Conservation (phyloP, 371 early-diverging fungal genomes). For the Lichtheimia corymbifera region DNA sequence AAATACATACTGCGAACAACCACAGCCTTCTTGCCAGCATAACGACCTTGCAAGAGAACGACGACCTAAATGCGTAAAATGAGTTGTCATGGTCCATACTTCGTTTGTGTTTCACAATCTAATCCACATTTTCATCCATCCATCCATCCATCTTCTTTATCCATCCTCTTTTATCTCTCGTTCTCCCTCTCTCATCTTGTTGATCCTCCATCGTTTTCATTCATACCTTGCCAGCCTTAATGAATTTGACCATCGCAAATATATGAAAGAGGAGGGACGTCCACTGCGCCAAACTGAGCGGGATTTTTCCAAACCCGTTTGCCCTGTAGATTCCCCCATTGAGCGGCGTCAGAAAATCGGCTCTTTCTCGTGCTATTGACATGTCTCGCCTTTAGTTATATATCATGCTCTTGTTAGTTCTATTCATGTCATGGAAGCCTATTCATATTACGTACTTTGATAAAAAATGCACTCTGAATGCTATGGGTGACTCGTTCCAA, state of each 20-base stretch:
- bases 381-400: too few relatives aligned
- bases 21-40: constrained; percentile 99
- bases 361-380: too few relatives aligned
- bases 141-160: constrained; percentile 2
- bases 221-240: constrained; percentile 72
- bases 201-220: background rate
- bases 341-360: too few relatives aligned
- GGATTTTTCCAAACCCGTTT: too few relatives aligned
- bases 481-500: too few relatives aligned
- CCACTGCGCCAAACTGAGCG: background rate
- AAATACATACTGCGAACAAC: constrained; percentile 87
- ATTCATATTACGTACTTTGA: too few relatives aligned
- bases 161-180: constrained; percentile 24
- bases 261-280: constrained; percentile 2
- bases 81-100: constrained; percentile 1
- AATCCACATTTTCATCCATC: background rate
- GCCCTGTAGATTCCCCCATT: too few relatives aligned
- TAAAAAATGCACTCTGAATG: too few relatives aligned
- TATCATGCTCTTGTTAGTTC: too few relatives aligned
- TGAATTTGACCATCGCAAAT: constrained; percentile 74
- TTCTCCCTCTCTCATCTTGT: background rate
- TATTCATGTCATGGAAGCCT: too few relatives aligned
- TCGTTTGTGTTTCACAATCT: background rate
- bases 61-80: constrained; percentile 74
- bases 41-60: constrained; percentile 95